phyloP scores from a whole-genome alignment of 805 yeast genomes.

The Blastobotrys robertii region DNA sequence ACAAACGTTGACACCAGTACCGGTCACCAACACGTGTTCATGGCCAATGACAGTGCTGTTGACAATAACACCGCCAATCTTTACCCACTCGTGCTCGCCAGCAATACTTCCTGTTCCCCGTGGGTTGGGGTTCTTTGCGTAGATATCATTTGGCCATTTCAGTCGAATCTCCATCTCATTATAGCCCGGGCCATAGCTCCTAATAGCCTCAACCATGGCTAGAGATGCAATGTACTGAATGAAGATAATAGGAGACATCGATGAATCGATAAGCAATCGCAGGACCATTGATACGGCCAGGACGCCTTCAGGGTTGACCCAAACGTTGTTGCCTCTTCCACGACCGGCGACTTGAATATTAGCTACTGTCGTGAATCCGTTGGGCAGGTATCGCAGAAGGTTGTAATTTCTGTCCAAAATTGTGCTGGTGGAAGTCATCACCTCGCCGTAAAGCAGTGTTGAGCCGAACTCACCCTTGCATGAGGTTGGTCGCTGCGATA shows the following conservation, averaged over 20 bases:
- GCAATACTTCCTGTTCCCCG: constrained; percentile 11
- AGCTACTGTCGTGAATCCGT: constrained; percentile 60
- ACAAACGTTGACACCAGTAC: constrained; percentile 77
- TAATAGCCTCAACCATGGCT: constrained; percentile 72
- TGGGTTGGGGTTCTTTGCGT: constrained; percentile 50
- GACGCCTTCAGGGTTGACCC: constrained; percentile 94
- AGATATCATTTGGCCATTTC: constrained; percentile 97
- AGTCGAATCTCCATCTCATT: constrained; percentile 68
- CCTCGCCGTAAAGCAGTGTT: constrained; percentile 68
- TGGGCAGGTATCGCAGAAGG: constrained; percentile 50
- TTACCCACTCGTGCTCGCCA: constrained; percentile 36
- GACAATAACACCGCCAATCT: constrained; percentile 76
- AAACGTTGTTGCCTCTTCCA: constrained; percentile 89
- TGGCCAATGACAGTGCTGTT: constrained; percentile 61
- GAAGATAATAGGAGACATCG: constrained; percentile 53
- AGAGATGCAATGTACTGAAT: constrained; percentile 77
- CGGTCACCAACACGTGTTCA: constrained; percentile 60
- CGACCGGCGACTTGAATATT: constrained; percentile 82
- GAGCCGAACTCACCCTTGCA: constrained; percentile 40
- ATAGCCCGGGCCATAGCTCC: constrained; percentile 54
- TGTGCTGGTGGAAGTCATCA: constrained; percentile 77
- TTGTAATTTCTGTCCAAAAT: constrained; percentile 64
- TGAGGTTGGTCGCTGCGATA: constrained; percentile 26
- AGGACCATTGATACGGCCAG: constrained; percentile 69
- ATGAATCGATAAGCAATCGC: constrained; percentile 37